Evolutionary conservation across 768 basidiomycete species (phyloP).

Genomic region (Agaricus bisporus): DNA sequence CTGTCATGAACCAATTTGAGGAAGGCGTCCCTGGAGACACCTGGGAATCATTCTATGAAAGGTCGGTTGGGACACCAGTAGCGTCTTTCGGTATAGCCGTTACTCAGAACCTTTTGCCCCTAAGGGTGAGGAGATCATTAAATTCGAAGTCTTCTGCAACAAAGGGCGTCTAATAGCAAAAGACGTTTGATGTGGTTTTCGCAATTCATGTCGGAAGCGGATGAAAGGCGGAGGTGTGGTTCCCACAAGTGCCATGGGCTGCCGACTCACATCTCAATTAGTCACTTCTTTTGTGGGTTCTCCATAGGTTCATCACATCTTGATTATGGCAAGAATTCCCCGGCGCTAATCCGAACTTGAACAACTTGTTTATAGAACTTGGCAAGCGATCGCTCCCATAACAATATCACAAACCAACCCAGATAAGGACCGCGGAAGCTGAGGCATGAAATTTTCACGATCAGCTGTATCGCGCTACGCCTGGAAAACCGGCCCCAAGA

Average conservation of each 20-base stretch:
- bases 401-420: background rate
- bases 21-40: background rate
- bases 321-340: background rate
- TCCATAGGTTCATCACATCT: conserved; percentile 1
- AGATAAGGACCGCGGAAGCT: background rate
- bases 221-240: background rate
- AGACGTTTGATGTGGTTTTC: background rate
- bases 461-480: background rate
- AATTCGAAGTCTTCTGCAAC: no score
- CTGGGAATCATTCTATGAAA: no score
- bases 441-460: conserved; percentile 3
- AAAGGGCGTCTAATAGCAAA: background rate
- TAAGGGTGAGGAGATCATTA: no score
- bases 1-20: background rate
- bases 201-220: background rate
- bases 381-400: background rate
- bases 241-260: conserved; percentile 3
- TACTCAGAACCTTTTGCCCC: no score
- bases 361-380: background rate
- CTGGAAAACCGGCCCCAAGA: background rate
- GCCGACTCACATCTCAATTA: background rate
- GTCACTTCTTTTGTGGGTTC: background rate
- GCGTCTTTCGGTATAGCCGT: no score
- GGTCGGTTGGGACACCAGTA: no score
- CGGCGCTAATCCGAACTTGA: background rate